Percentiles rank a stretch among this genome's conserved stretches.
phyloP scores from a whole-genome alignment of 345 rosid genomes.

The Citrus australasica region DNA sequence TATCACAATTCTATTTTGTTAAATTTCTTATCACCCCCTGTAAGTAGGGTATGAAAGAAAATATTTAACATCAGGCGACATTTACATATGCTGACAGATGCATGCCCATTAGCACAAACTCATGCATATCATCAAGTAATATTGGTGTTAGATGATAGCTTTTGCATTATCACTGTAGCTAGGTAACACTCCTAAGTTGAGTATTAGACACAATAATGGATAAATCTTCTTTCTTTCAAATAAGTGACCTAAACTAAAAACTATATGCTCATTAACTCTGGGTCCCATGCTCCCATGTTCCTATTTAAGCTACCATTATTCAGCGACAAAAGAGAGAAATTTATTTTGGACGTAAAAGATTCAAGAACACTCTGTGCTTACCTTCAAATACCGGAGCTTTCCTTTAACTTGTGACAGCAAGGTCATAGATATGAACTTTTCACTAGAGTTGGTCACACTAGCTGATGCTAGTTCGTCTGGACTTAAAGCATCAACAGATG shows the following conservation, averaged over 20 bases:
- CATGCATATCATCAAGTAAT: neutral
- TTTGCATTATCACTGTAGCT: neutral
- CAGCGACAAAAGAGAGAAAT: neutral
- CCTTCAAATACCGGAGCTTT: constrained; percentile 93
- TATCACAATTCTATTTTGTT: neutral
- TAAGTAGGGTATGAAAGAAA: neutral
- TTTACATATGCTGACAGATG: neutral
- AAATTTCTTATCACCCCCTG: neutral
- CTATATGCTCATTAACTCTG: neutral
- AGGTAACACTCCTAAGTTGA: neutral
- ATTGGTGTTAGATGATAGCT: neutral
- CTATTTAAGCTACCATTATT: neutral
- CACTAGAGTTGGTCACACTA: constrained; percentile 67
- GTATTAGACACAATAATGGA: neutral
- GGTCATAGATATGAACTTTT: constrained; percentile 70
- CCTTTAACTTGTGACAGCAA: constrained; percentile 61
- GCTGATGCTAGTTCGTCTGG: constrained; percentile 68
- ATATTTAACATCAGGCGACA: neutral
- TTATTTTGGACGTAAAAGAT: neutral
- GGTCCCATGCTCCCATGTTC: neutral
- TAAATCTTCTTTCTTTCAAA: neutral
- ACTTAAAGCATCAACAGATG: constrained; percentile 71
- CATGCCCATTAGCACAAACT: neutral
- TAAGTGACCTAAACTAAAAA: neutral
- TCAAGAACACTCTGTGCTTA: constrained; percentile 17